These are phyloP conservation scores for Ogataea saltuana DNA, from an alignment of 805 yeast genomes.

Conservation along the genomic window DNA sequence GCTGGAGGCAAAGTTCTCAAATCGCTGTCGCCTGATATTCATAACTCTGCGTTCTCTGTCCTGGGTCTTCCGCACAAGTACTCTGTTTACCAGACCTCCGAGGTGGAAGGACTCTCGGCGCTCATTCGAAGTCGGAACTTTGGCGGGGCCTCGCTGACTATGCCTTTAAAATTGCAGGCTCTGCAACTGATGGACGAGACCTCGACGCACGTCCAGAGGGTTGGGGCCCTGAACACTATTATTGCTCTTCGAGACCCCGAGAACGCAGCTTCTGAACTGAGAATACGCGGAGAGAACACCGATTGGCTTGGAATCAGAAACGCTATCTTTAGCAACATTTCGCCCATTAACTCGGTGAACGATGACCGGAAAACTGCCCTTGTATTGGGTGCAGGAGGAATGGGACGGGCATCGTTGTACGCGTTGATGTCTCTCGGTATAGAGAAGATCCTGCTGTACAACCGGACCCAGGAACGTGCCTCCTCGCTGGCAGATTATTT, in stretches of 20 bases:
- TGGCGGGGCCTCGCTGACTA: conserved; percentile 9
- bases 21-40: conserved; percentile 7
- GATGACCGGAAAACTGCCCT: conserved; percentile 7
- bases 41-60: conserved; percentile 6
- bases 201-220: conserved; percentile 7
- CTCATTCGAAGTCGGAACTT: conserved; percentile 3
- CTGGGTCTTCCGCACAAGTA: conserved; percentile 7
- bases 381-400: conserved; percentile 9
- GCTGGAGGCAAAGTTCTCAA: conserved; percentile 9
- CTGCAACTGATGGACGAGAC: conserved; percentile 8
- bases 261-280: neutral
- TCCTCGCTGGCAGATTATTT: conserved; percentile 7
- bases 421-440: conserved; percentile 9
- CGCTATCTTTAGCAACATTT: conserved; percentile 9
- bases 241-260: conserved; percentile 7
- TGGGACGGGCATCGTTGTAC: conserved; percentile 8
- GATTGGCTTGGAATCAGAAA: conserved; percentile 9
- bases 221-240: conserved; percentile 7
- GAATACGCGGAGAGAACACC: conserved; percentile 7
- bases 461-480: conserved; percentile 7
- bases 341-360: conserved; percentile 9
- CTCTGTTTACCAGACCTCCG: conserved; percentile 4
- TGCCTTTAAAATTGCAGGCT: conserved; percentile 9
- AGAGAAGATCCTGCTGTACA: conserved; percentile 9
- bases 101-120: neutral